Evolutionary conservation across 148 eudicot genomes (phyloP).

Genomic region (Rhododendron henanense): DNA sequence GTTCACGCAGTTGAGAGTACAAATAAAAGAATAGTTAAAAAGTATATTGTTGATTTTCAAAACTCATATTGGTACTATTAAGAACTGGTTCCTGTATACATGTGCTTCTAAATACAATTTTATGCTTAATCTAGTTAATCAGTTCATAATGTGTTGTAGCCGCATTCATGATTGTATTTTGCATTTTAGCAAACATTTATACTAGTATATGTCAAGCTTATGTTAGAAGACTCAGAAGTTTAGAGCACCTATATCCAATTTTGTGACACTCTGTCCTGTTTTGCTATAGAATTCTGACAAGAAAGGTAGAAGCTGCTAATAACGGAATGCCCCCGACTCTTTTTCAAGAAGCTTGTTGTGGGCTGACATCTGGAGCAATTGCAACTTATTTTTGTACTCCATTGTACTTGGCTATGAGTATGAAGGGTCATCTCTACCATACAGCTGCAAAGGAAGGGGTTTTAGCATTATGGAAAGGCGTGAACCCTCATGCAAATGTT

Average conservation of each 20-base stretch:
- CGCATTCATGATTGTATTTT: not conserved
- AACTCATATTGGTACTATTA: not conserved
- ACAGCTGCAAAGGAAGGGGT: constrained; percentile 43
- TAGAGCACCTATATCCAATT: not conserved
- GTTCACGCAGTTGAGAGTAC: not conserved
- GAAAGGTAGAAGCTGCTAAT: constrained; percentile 45
- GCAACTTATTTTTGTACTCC: constrained; percentile 42
- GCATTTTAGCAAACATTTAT: not conserved
- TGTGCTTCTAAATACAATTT: not conserved
- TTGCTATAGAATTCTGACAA: constrained; percentile 34
- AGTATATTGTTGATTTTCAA: not conserved
- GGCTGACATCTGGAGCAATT: constrained; percentile 52
- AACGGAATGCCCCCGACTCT: constrained; percentile 53
- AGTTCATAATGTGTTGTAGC: not conserved
- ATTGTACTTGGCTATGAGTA: constrained; percentile 34
- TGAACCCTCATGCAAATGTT: constrained; percentile 34
- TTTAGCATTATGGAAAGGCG: constrained; percentile 59
- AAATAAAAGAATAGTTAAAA: not conserved
- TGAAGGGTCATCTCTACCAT: constrained; percentile 40
- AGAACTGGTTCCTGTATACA: not conserved
- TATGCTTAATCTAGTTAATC: not conserved
- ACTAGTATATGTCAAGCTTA: not conserved
- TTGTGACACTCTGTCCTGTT: not conserved
- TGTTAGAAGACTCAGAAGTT: not conserved
- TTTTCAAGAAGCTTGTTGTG: constrained; percentile 57